These are phyloP conservation scores for Purpureocillium takamizusanense DNA, from an alignment of 2,329 filamentous ascomycete species.

Conservation along the genomic window DNA sequence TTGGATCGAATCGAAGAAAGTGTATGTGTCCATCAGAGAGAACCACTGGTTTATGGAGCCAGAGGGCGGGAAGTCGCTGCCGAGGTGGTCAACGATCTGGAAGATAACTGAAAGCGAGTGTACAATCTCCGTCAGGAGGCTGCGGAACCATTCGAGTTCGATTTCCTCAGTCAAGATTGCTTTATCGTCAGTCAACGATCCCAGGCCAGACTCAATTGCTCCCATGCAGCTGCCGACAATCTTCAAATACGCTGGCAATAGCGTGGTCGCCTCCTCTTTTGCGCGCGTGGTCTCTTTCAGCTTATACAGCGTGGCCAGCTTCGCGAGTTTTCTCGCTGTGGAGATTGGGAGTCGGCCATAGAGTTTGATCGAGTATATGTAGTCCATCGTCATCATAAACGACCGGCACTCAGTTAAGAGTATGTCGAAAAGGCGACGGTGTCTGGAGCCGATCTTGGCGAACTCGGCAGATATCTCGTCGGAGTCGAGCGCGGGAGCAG, in stretches of 20 bases:
- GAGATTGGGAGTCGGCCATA: constrained; percentile 29
- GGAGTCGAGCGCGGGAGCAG: constrained; percentile 37
- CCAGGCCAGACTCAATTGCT: constrained; percentile 38
- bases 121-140: constrained; percentile 59
- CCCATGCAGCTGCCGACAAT: constrained; percentile 39
- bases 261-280: constrained; percentile 30
- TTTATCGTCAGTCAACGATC: constrained; percentile 39
- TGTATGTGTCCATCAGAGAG: constrained; percentile 55
- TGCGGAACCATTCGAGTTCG: constrained; percentile 51
- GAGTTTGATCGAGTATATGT: constrained; percentile 38
- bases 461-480: constrained; percentile 50
- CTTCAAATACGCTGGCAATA: constrained; percentile 39
- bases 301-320: constrained; percentile 20
- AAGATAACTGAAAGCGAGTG: constrained; percentile 69
- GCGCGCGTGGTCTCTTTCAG: constrained; percentile 15
- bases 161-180: constrained; percentile 41
- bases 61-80: constrained; percentile 45
- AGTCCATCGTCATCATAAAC: constrained; percentile 56
- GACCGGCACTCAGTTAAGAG: constrained; percentile 66
- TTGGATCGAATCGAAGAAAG: constrained; percentile 59
- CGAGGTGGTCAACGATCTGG: constrained; percentile 55
- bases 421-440: constrained; percentile 57
- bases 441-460: constrained; percentile 51
- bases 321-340: constrained; percentile 12
- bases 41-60: constrained; percentile 64